Base-by-base conservation (phyloP, 2,329 filamentous ascomycete species). In the Aspergillus transmontanensis region DNA sequence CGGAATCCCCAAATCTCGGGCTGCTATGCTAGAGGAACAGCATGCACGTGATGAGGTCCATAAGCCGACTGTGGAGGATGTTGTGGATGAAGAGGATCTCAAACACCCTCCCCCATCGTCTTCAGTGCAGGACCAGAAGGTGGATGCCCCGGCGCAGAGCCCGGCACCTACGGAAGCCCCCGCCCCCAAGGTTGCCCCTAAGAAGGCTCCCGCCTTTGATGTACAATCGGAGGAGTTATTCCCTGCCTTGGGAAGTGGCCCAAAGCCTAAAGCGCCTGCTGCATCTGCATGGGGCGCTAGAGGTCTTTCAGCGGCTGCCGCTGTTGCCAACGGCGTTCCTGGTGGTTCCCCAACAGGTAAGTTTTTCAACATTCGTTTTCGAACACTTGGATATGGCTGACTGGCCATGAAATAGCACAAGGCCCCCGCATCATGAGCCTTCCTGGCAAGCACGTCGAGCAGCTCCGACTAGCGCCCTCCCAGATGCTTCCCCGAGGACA, bases 141-240 rank as follows among this genome's bases (percentile, higher is more conserved):
- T 73, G 54, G 62, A 68, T 1, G 57, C 69, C 28, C 60, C 71
- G 21, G 64, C 66, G 59, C 69, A 69, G 45, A 63, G 71, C 34
- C 60, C 73, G 6, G 65, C 71, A 55, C 64, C 72, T 48, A 67
- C 72, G 48, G 65, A 70, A 55, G 65, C 78, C 57, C 70, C 71
- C 43, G 75, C 60, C 34, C 64, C 83, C 41, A 82, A 86, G 61
- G 64, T 75, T 30, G 73, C 75, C 36, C 65, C 73, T 11, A 74
- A 74, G 64, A 78, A 75, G 64, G 78, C 83, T 39, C 76, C 81
- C 2, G 75, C 84, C 58, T 82, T 97, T 65, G 92, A 98, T 78
- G 94, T 92, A 23, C 86, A 92, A 73, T 96, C 92, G 21, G 91
- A 96, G 75, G 94, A 98, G 79, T 83, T 92, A 64, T 99, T 99